phyloP scores from a whole-genome alignment of 495 filamentous ascomycete species.

The Chaetomium fimeti region DNA sequence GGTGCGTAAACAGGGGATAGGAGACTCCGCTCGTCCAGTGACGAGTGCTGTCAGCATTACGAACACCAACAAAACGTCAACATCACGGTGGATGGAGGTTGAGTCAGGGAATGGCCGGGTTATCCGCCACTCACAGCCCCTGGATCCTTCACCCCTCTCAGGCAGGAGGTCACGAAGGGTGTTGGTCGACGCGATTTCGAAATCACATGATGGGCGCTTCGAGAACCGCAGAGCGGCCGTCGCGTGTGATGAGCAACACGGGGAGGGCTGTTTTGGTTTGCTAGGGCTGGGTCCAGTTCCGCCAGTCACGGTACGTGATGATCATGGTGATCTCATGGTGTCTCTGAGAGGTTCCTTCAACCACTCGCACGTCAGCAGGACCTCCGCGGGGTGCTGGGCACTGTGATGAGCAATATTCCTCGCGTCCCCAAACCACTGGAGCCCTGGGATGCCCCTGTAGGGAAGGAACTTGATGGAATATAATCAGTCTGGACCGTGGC shows the following conservation, averaged over 20 bases:
- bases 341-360: background rate
- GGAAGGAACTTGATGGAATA: background rate
- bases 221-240: background rate
- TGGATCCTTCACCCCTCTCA: background rate
- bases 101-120: background rate
- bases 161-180: too few relatives aligned
- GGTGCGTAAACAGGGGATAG: too few relatives aligned
- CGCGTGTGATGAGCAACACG: background rate
- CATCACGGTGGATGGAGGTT: background rate
- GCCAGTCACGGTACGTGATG: too few relatives aligned
- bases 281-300: background rate
- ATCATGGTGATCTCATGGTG: background rate
- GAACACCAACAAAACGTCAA: background rate
- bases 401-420: background rate
- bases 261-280: background rate
- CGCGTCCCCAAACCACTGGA: background rate
- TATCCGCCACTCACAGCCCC: background rate
- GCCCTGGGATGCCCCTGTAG: background rate
- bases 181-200: too few relatives aligned
- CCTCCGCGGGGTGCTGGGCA: background rate
- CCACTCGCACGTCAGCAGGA: background rate
- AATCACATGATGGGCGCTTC: background rate
- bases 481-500: background rate
- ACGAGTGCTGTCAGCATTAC: too few relatives aligned
- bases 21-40: too few relatives aligned